A percentile compares a stretch with the other conserved stretches of the same genome.
Conservation (phyloP, 2,329 filamentous ascomycete species). For the Botryotinia convoluta region DNA sequence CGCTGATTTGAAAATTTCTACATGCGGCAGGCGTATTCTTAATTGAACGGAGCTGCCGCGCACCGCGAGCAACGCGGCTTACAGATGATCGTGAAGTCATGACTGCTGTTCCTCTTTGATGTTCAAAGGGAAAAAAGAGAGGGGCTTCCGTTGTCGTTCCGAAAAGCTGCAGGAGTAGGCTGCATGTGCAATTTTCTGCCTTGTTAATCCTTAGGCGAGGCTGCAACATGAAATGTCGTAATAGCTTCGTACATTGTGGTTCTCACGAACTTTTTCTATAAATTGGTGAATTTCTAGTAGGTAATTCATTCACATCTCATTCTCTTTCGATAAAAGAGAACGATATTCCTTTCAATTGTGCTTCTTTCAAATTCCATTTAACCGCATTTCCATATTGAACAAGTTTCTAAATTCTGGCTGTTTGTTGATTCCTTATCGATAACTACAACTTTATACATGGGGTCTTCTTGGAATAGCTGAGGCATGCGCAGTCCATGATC, state of each 20-base stretch:
- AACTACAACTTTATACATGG: conserved; percentile 19
- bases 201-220: conserved; percentile 19
- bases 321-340: background rate
- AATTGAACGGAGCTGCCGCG: conserved; percentile 31
- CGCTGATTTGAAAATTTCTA: conserved; percentile 61
- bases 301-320: no score
- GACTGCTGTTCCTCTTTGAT: conserved; percentile 25
- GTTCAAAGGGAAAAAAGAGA: conserved; percentile 7
- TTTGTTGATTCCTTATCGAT: conserved; percentile 19
- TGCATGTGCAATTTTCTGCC: conserved; percentile 21
- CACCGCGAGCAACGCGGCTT: conserved; percentile 29
- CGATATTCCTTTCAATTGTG: background rate
- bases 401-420: background rate
- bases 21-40: conserved; percentile 39
- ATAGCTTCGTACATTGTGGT: conserved; percentile 16
- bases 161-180: conserved; percentile 7
- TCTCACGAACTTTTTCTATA: background rate
- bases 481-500: conserved; percentile 25
- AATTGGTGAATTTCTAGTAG: background rate
- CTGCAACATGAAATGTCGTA: conserved; percentile 20
- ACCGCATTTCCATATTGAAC: background rate
- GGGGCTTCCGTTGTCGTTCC: conserved; percentile 15
- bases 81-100: conserved; percentile 37
- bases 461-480: conserved; percentile 17
- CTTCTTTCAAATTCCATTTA: background rate